Evolutionary conservation across 192 early-diverging fungal species (phyloP), one percentile per base, ranked within the genome.

Genomic region (Kappamyces sp.): DNA sequence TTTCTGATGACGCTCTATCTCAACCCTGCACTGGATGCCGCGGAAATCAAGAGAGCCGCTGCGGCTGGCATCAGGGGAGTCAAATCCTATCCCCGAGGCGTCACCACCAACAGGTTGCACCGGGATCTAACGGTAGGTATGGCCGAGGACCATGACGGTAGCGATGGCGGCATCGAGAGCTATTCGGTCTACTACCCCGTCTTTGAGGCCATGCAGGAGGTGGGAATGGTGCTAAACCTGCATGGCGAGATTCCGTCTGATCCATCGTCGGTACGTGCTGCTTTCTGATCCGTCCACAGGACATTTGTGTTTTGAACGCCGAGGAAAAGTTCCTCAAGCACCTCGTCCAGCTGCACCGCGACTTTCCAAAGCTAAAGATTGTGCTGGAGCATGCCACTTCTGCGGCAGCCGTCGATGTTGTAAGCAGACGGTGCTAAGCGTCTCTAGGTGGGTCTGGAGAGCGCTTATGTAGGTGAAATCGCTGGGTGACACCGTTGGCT

Each of bases 361-460:
- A 84, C 37, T 98, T 98, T 71, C 96, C 96, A 32, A 86, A 86
- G 23, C 84, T 98, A 37, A 87, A 87, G 55, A 98, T 98, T 55
- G 91, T 98, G 8, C 76, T 98, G 31, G 96, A 98, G 69, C 96
- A 98, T 58, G 96, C 96, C 0, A 98, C 96, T 0, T 90, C 93
- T 1, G 80, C 87, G 61, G 96, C 91, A 3, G 91, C 96, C 2
- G 90, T 98, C 3, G 90, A 97, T 12, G 83, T 86, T 66, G 89
- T 85, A 71, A 43, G 51, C 23, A 15, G 33, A n/a, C n/a, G 40
- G 49, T 34, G 10, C 31, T 33, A 23, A 40, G 7, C 36, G 4
- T 15, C 6, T 65, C 58, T 3, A 23, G n/a, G 10, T 58, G 10
- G 8, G 5, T 68, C 10, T 5, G 7, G 35, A n/a, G 33, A 8